phyloP scores from a whole-genome alignment of 2,329 filamentous ascomycete species.

The Zasmidium cellare region DNA sequence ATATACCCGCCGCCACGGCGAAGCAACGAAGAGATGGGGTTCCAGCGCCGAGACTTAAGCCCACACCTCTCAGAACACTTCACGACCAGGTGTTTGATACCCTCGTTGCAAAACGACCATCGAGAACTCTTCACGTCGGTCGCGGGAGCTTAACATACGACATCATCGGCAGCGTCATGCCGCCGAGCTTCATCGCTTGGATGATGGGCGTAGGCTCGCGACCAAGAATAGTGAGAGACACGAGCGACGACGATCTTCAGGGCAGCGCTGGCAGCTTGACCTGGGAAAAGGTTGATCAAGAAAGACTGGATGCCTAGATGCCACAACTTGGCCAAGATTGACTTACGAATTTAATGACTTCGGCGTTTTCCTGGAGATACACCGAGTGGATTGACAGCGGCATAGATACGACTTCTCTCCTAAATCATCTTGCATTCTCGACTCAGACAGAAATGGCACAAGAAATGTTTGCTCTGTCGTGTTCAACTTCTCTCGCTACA shows the following conservation, averaged over 20 bases:
- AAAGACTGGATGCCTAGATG: conserved; percentile 4
- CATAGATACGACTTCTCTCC: not conserved
- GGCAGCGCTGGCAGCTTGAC: conserved; percentile 46
- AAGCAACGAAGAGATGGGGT: conserved; percentile 41
- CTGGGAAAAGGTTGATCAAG: conserved; percentile 47
- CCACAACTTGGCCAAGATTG: not conserved
- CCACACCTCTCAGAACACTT: conserved; percentile 71
- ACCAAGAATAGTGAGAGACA: conserved; percentile 17
- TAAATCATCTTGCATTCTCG: not conserved
- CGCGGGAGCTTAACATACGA: conserved; percentile 82
- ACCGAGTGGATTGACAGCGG: not conserved
- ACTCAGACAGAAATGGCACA: not conserved
- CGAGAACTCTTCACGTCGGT: conserved; percentile 72
- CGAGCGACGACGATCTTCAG: conserved; percentile 35
- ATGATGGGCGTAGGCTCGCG: conserved; percentile 77
- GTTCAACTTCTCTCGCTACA: too few relatives aligned
- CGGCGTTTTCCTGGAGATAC: not conserved
- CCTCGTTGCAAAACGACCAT: conserved; percentile 63
- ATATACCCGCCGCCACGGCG: conserved; percentile 66
- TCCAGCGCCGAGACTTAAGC: conserved; percentile 28
- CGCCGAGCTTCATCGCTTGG: conserved; percentile 77
- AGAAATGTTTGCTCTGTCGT: not conserved
- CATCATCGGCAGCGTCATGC: conserved; percentile 78
- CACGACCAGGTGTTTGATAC: conserved; percentile 91
- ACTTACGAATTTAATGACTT: not conserved